phyloP scores from a whole-genome alignment of 139 green algal genomes.

The Chlamydomonas incerta region DNA sequence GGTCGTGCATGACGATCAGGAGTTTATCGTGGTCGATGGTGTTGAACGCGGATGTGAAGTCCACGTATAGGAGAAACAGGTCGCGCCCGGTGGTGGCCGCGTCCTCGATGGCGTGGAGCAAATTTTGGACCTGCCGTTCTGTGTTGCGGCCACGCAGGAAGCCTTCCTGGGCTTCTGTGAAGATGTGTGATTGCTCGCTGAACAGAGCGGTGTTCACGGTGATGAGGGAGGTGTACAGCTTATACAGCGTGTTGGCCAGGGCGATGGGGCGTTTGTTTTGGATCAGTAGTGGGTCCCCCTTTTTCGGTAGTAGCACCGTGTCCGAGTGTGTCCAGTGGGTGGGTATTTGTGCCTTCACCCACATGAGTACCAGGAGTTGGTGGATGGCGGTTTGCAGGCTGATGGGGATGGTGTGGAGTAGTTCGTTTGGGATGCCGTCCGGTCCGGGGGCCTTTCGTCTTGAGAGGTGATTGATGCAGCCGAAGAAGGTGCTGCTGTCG shows the following conservation, averaged over 20 bases:
- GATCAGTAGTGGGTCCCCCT: too few relatives aligned
- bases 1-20: background rate
- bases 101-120: too few relatives aligned
- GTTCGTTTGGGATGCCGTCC: background rate
- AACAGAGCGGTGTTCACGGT: conserved; percentile 50
- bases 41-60: conserved; percentile 20
- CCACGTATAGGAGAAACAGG: too few relatives aligned
- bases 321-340: conserved; percentile 44
- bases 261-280: too few relatives aligned
- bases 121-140: too few relatives aligned
- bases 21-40: background rate
- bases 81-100: background rate
- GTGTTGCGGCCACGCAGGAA: background rate
- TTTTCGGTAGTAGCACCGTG: conserved; percentile 55
- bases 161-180: conserved; percentile 31
- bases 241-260: too few relatives aligned
- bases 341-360: conserved; percentile 47
- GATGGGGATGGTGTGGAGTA: too few relatives aligned
- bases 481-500: too few relatives aligned
- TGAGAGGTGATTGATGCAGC: background rate
- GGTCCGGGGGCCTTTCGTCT: background rate
- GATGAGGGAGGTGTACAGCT: too few relatives aligned
- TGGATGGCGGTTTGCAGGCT: conserved; percentile 39
- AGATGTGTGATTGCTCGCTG: conserved; percentile 57
- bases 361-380: conserved; percentile 33